Evolutionary conservation across 2,329 filamentous ascomycete species (phyloP).

Genomic region (Aspergillus spinulosporus): DNA sequence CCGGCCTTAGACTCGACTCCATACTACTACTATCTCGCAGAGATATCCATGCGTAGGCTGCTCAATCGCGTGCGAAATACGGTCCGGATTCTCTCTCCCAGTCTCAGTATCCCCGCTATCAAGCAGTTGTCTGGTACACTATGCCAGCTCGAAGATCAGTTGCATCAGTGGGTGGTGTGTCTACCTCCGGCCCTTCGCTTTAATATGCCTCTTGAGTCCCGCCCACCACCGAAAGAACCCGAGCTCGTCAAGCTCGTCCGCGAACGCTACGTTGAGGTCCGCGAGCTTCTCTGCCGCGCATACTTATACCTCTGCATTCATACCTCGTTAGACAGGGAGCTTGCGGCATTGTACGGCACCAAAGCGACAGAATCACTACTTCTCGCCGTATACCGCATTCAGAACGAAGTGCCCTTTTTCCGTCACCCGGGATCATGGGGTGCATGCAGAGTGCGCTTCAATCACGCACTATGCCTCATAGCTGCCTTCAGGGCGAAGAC

Average conservation of each 20-base stretch:
- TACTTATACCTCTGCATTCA: slow-evolving; percentile 29
- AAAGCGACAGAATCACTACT: slow-evolving; percentile 27
- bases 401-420: slow-evolving; percentile 29
- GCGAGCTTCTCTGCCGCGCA: slow-evolving; percentile 28
- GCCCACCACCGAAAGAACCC: slow-evolving; percentile 20
- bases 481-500: slow-evolving; percentile 26
- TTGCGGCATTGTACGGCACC: slow-evolving; percentile 21
- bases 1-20: slow-evolving; percentile 24
- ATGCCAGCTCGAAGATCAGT: slow-evolving; percentile 24
- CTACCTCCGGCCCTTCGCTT: slow-evolving; percentile 26
- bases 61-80: slow-evolving; percentile 35
- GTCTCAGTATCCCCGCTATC: slow-evolving; percentile 20
- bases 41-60: slow-evolving; percentile 30
- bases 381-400: slow-evolving; percentile 28
- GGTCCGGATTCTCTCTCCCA: slow-evolving; percentile 23
- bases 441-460: slow-evolving; percentile 29
- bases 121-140: slow-evolving; percentile 21
- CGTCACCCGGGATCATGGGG: slow-evolving; percentile 30
- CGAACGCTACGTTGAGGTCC: slow-evolving; percentile 29
- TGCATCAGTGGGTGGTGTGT: slow-evolving; percentile 29
- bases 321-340: slow-evolving; percentile 19
- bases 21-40: slow-evolving; percentile 29
- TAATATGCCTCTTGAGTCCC: slow-evolving; percentile 25
- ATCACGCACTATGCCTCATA: slow-evolving; percentile 28
- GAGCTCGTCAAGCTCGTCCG: slow-evolving; percentile 29